Percentiles rank a stretch among this genome's conserved stretches.
These are phyloP conservation scores for Suillus decipiens DNA, from an alignment of 768 basidiomycete species.

Conservation along the genomic window DNA sequence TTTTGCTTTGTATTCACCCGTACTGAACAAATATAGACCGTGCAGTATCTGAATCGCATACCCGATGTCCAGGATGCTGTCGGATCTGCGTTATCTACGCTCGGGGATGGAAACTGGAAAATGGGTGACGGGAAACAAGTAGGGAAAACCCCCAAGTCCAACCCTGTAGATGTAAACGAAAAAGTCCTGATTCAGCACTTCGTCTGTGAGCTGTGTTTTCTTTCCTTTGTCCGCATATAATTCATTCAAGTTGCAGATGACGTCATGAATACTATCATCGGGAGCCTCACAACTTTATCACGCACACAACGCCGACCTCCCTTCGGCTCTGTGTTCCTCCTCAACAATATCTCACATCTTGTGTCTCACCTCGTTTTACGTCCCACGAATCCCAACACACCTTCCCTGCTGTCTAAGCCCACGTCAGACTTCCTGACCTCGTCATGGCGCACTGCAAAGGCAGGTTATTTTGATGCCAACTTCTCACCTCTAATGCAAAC, in stretches of 20 bases:
- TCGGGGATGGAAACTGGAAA: constrained; percentile 90
- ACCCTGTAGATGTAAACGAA: constrained; percentile 54
- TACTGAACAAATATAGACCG: constrained; percentile 46
- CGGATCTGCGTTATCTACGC: constrained; percentile 59
- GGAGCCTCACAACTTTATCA: constrained; percentile 63
- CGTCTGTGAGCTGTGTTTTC: constrained; percentile 51
- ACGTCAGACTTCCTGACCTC: constrained; percentile 65
- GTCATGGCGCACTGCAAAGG: constrained; percentile 78
- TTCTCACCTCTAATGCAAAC: constrained; percentile 76
- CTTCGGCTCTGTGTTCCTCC: constrained; percentile 72
- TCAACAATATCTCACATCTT: constrained; percentile 79
- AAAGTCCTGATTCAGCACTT: constrained; percentile 71
- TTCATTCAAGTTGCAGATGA: constrained; percentile 52
- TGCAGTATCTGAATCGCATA: constrained; percentile 67
- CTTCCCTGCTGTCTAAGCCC: constrained; percentile 57
- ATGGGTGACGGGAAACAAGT: constrained; percentile 84
- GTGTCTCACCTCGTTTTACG: constrained; percentile 57
- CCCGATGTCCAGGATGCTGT: constrained; percentile 72
- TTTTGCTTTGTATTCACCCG: neutral
- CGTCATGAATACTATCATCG: constrained; percentile 65
- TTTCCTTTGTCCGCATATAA: neutral
- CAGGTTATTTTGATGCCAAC: constrained; percentile 82
- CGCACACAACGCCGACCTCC: constrained; percentile 61
- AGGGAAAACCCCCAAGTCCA: constrained; percentile 44
- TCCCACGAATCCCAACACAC: constrained; percentile 48